phyloP scores from a whole-genome alignment of 441 rosid genomes.

The Pelargonium australe region DNA sequence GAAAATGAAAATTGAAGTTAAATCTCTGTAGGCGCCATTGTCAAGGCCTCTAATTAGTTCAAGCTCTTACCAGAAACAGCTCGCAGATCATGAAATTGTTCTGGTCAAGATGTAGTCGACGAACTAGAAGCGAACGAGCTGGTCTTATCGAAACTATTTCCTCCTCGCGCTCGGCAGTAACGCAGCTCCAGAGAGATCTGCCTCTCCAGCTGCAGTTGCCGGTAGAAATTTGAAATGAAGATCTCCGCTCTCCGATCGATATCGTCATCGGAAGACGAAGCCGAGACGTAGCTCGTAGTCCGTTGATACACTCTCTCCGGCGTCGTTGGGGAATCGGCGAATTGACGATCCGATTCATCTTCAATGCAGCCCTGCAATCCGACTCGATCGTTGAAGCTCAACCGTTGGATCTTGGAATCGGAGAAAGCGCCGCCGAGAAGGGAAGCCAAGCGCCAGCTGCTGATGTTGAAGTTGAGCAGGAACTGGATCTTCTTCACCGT shows the following conservation, averaged over 20 bases:
- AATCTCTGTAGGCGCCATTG: too few species aligned
- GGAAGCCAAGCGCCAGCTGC: conserved; percentile 33
- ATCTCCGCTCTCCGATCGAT: conserved; percentile 29
- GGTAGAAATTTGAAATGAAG: conserved; percentile 36
- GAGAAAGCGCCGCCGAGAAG: conserved; percentile 10
- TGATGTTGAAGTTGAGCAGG: conserved; percentile 24
- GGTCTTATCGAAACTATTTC: too few species aligned
- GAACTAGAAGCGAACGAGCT: too few species aligned
- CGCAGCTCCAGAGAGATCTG: conserved; percentile 32
- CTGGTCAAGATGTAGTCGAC: too few species aligned
- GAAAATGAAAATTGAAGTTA: too few species aligned
- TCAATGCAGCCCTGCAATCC: conserved; percentile 34
- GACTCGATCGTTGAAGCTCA: conserved; percentile 38
- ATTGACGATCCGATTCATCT: conserved; percentile 18
- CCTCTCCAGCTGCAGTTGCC: conserved; percentile 30
- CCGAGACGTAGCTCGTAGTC: conserved; percentile 25
- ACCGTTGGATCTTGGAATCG: not conserved
- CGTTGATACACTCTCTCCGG: conserved; percentile 23
- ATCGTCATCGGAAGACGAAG: conserved; percentile 25
- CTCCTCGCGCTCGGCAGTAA: conserved; percentile 15
- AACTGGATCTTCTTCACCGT: conserved; percentile 37
- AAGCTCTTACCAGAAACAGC: too few species aligned
- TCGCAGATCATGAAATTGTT: too few species aligned
- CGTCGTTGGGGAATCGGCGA: not conserved
- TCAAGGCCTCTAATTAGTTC: too few species aligned